Evolutionary conservation across 257 asterid genomes (phyloP), one percentile per base, ranked within the genome.

Genomic region (Gentiana dahurica): DNA sequence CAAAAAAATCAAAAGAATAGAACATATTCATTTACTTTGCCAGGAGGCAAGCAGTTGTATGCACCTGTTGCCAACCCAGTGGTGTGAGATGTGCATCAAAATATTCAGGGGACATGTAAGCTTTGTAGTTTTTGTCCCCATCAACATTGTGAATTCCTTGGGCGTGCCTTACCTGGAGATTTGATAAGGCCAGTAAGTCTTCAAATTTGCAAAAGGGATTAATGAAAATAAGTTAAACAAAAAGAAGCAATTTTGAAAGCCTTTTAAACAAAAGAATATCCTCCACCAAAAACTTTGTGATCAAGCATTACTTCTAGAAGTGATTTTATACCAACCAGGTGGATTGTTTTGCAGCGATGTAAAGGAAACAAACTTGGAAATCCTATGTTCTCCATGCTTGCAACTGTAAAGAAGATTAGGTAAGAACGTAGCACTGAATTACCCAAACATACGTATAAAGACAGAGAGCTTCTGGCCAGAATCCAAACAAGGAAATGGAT

Each of bases 61-160:
- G 49, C 46, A 88, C 96, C 87, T 88, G 97, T 71, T 83, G 79
- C 95, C 97, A 88, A 53, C 97, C 97, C 67, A 88, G 71, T 61
- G 77, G 83, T 68, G 97, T 88, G 62, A 88, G 77, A n/a, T 85
- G 80, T n/a, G 97, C 97, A 69, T 88, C 97, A 67, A 88, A 85
- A 73, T 82, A 85, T 57, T 85, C 88, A 8, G 79, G 78, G 65
- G 95, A 81, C 97, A 85, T 72, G 68, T 68, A 82, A 51, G 81
- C 78, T 71, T 88, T 82, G 51, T 85, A 81, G 70, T 79, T 83
- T 63, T 83, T 88, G 49, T 83, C 97, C 67, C 95, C 95, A 34
- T 75, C 89, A 10, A 88, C 95, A 62, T 88, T 88, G 75, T 88
- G 97, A 60, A 81, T 76, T 49, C 97, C 97, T 66, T 88, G 97